phyloP scores from a whole-genome alignment of 495 filamentous ascomycete genomes.

The Rusavskia elegans region DNA sequence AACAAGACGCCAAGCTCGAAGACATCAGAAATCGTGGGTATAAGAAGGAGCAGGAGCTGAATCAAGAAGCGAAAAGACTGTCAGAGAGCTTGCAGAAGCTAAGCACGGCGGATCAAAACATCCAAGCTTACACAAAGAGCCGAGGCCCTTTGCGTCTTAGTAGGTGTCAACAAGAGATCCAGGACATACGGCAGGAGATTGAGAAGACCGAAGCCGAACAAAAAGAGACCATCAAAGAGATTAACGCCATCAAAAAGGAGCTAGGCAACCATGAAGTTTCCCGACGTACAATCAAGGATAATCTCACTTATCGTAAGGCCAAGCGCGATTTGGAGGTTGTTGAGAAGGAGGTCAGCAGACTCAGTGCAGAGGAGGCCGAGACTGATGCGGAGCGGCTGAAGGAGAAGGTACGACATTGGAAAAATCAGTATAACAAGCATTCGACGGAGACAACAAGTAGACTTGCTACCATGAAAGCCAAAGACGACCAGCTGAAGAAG shows the following conservation, averaged over 20 bases:
- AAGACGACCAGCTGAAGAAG: slow-evolving; percentile 59
- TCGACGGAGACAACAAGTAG: slow-evolving; percentile 44
- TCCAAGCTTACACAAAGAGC: slow-evolving; percentile 61
- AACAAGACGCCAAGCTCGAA: slow-evolving; percentile 56
- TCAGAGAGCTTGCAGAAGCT: slow-evolving; percentile 62
- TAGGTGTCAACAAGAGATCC: slow-evolving; percentile 51
- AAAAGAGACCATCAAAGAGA: slow-evolving; percentile 42
- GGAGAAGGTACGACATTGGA: slow-evolving; percentile 49
- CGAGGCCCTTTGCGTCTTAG: slow-evolving; percentile 60
- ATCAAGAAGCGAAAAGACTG: slow-evolving; percentile 53
- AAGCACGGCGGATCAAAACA: slow-evolving; percentile 54
- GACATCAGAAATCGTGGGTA: slow-evolving; percentile 57
- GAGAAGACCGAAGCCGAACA: slow-evolving; percentile 49
- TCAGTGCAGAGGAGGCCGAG: slow-evolving; percentile 67
- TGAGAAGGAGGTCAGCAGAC: slow-evolving; percentile 50
- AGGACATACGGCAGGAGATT: slow-evolving; percentile 48
- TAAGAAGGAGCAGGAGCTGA: slow-evolving; percentile 56
- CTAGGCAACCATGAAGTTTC: slow-evolving; percentile 62
- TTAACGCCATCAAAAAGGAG: slow-evolving; percentile 66
- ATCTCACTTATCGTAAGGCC: slow-evolving; percentile 66
- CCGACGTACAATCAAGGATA: slow-evolving; percentile 71
- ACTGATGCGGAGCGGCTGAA: slow-evolving; percentile 63
- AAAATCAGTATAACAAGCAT: slow-evolving; percentile 40
- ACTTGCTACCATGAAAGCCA: slow-evolving; percentile 58
- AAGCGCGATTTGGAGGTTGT: slow-evolving; percentile 50